Evolutionary conservation across 2,329 filamentous ascomycete species (phyloP), one percentile per base, ranked within the genome.

Genomic region (Tolypocladium amazonense): DNA sequence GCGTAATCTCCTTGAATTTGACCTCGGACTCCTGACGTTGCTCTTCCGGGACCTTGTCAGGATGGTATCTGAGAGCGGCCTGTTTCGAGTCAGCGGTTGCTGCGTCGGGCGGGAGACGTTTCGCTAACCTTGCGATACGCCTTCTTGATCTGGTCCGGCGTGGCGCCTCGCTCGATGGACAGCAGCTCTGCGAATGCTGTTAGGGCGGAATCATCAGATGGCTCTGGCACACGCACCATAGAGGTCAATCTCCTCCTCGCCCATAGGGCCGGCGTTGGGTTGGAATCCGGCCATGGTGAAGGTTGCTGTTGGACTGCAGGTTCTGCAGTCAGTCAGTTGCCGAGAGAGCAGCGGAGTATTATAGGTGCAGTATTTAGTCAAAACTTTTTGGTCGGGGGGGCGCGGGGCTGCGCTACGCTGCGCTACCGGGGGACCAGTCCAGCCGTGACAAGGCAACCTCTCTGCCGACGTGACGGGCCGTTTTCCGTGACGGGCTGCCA

Each of bases 41-140:
- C 35, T 89, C 86, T 75, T 93, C 90, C 67, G 92, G 81, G 60
- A 96, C 94, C 78, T 99, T 99, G 78, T 99, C 94, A 55, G 94
- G 94, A 71, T 99, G 94, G 71, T 92, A 89, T 72, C 86, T 84
- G 58, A 97, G 82, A 15, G 93, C 92, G 64, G 91, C 88, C 91
- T 95, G 67, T 58, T 60, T 23, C 27, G 35, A 6, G 62, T 65
- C 52, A 62, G 63, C 58, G 54, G 33, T 39, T 50, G 58, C 47
- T 56, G 39, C 56, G 33, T 59, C 59, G 53, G 61, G 57, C 9
- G 9, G 38, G 35, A 45, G 5, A 23, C 9, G 61, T 23, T 18
- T 59, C 58, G 71, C 77, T 67, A 67, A 92, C 92, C 84, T 96
- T 97, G 77, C 93, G 89, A 77, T 97, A 97, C 62, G 92, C 92